These are phyloP conservation scores for Inonotus obliquus DNA, from an alignment of 1,284 basidiomycete genomes.

Conservation along the genomic window DNA sequence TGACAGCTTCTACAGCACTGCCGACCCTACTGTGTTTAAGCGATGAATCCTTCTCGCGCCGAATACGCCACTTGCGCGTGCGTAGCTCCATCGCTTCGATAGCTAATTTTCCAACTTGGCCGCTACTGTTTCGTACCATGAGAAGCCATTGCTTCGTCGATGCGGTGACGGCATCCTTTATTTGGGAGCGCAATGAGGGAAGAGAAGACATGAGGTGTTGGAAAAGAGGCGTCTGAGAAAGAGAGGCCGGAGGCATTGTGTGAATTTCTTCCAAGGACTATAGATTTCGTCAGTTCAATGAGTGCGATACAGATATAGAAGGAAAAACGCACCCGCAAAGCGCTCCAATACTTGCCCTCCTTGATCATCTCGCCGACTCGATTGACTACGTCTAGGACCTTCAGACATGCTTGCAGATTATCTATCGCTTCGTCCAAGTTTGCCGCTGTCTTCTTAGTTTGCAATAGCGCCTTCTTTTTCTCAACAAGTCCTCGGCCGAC, in stretches of 20 bases:
- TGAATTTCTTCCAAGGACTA: conserved; percentile 94
- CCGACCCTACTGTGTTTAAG: conserved; percentile 83
- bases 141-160: conserved; percentile 97
- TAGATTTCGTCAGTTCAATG: conserved; percentile 24
- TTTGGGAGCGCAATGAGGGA: conserved; percentile 83
- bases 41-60: conserved; percentile 74
- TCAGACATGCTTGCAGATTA: conserved; percentile 86
- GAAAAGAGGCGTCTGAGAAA: conserved; percentile 93
- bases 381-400: conserved; percentile 92
- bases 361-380: conserved; percentile 90
- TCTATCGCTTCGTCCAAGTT: conserved; percentile 98
- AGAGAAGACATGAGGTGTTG: conserved; percentile 88
- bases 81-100: conserved; percentile 88
- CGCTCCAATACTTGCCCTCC: conserved; percentile 94
- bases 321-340: conserved; percentile 74
- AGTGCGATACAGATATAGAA: not conserved
- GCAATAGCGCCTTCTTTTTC: conserved; percentile 86
- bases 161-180: conserved; percentile 91
- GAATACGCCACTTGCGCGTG: conserved; percentile 78
- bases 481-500: conserved; percentile 83
- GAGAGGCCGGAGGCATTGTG: conserved; percentile 82
- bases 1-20: conserved; percentile 90
- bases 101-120: conserved; percentile 83
- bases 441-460: conserved; percentile 86
- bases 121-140: conserved; percentile 88